These are phyloP conservation scores for Heteromeles arbutifolia DNA, from an alignment of 306 rosid genomes.

Conservation along the genomic window DNA sequence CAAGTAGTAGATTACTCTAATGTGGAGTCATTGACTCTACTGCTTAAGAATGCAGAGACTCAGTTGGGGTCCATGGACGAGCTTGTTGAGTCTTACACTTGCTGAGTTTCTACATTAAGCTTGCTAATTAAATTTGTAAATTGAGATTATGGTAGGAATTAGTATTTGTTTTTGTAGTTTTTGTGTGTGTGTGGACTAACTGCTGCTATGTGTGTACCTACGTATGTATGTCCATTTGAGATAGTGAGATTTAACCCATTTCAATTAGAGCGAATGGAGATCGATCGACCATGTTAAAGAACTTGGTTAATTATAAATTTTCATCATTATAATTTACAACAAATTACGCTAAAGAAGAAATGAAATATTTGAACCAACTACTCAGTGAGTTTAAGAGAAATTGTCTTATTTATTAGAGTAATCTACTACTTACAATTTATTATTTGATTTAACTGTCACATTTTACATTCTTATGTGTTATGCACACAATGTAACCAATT, in stretches of 20 bases:
- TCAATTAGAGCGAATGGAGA: neutral
- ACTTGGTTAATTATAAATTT: too few relatives aligned
- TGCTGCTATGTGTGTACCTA: neutral
- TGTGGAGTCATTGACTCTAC: too few relatives aligned
- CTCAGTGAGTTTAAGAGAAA: too few relatives aligned
- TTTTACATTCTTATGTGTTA: neutral
- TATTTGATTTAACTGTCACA: neutral
- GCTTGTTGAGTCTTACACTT: slow-evolving; percentile 68
- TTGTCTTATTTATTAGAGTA: too few relatives aligned
- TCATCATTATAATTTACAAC: too few relatives aligned
- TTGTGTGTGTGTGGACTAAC: neutral
- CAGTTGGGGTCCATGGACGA: slow-evolving; percentile 78
- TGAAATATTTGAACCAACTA: too few relatives aligned
- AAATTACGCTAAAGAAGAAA: too few relatives aligned
- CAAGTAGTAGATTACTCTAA: neutral
- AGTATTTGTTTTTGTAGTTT: neutral
- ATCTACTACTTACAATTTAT: too few relatives aligned
- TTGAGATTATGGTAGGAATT: slow-evolving; percentile 12
- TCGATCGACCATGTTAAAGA: neutral
- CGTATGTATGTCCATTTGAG: slow-evolving; percentile 1
- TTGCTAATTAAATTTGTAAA: neutral
- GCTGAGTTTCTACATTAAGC: slow-evolving; percentile 18
- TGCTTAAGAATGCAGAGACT: slow-evolving; percentile 57
- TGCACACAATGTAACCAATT: neutral
- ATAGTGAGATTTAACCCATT: neutral